A percentile compares a stretch with the other conserved stretches of the same genome.
Evolutionary conservation across 345 rosid species (phyloP).

Genomic region (Brassica rapa): DNA sequence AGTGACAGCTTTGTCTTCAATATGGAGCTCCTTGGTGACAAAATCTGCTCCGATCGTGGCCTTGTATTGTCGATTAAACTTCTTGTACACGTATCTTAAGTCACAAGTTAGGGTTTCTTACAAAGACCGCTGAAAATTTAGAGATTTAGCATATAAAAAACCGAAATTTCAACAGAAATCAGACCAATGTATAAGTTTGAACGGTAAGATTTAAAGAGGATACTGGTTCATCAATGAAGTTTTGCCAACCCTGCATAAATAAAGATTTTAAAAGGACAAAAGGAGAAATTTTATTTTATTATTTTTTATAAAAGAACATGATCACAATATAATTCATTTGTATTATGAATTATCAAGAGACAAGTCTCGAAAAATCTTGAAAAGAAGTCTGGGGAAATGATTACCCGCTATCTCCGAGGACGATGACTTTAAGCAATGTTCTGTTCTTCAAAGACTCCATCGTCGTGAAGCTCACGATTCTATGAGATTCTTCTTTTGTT

Average conservation of each 20-base stretch:
- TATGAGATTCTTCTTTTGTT: constrained; percentile 14
- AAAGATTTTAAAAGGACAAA: constrained; percentile 14
- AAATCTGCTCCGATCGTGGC: constrained; percentile 96
- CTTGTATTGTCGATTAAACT: constrained; percentile 72
- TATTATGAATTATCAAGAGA: constrained; percentile 3
- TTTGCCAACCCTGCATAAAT: constrained; percentile 78
- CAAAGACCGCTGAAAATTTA: constrained; percentile 4
- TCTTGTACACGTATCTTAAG: constrained; percentile 79
- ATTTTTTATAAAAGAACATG: neutral
- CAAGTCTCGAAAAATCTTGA: neutral
- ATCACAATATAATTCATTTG: neutral
- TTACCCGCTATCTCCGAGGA: constrained; percentile 90
- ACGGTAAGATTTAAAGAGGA: constrained; percentile 38
- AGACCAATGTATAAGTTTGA: neutral
- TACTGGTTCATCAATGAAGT: constrained; percentile 93
- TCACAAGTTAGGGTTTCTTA: constrained; percentile 32
- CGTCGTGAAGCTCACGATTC: constrained; percentile 8
- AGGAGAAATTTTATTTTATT: neutral
- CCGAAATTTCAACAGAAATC: neutral
- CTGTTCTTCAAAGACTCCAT: constrained; percentile 57
- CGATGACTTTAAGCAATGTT: constrained; percentile 79
- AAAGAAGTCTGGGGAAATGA: neutral
- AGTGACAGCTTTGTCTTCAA: constrained; percentile 74
- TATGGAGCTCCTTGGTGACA: constrained; percentile 80
- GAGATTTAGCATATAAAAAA: neutral